Base-by-base conservation (phyloP, 2,329 filamentous ascomycete genomes). In the Mycosphaerelloides madeirae region DNA sequence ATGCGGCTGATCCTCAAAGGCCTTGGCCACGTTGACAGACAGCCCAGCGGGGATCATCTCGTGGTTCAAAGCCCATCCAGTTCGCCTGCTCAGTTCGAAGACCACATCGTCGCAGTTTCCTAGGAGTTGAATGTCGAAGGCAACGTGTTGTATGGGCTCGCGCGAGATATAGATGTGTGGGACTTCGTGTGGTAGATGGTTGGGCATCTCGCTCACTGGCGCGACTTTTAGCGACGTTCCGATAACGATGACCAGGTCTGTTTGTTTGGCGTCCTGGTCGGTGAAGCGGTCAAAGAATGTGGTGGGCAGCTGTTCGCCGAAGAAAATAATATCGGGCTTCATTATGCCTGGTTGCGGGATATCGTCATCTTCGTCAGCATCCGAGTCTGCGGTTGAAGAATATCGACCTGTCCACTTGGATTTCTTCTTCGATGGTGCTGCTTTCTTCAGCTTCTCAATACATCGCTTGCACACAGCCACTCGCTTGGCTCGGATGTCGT, bases 291-390 rank as follows among this genome's bases (percentile, higher is more conserved):
- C 74, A 45, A 85, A 85, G 67, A 98, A 98, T 55, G 81, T 79
- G 56, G 87, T 81, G 0, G 91, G 90, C 1, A 98, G 81, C 39
- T 83, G 77, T 69, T 98, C 93, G 56, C 91, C 91, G 60, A 97
- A 97, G 72, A 98, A 97, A 36, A 88, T 97, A 62, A 98, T 97
- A 69, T 97, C 91, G 7, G 93, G 93, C 75, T 80, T 95, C 88
- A 95, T 95, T 63, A 95, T 81, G 44, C 87, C 88, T 2, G 81
- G 78, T 37, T 77, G 74, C 2, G 81, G 80, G 31, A 85, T 79
- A 54, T 83, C 76, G 60, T 84, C 80, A 43, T 80, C 77, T 31
- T 80, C 77, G 3, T 73, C 75, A 41, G 77, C 77, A 29, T 75
- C 70, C n/a, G n/a, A n/a, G n/a, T n/a, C n/a, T n/a, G n/a, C n/a